These are phyloP conservation scores for Botrytis deweyae DNA, from an alignment of 2,329 filamentous ascomycete species.

Conservation along the genomic window DNA sequence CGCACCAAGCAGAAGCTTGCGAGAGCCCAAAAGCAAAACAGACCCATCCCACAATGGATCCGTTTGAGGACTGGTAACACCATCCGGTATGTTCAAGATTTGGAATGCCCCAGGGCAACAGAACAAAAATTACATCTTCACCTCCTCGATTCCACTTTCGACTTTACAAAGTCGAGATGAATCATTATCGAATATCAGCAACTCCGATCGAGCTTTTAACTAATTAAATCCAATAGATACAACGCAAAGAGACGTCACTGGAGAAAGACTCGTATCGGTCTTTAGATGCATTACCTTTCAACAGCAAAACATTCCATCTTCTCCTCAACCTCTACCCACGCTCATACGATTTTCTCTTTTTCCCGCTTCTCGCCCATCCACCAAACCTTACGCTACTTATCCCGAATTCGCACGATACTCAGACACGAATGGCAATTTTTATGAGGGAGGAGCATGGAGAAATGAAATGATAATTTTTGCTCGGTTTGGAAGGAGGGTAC, in stretches of 20 bases:
- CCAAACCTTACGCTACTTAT: slow-evolving; percentile 18
- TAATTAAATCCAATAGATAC: slow-evolving; percentile 64
- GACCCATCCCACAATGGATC: slow-evolving; percentile 99
- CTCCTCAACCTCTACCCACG: slow-evolving; percentile 18
- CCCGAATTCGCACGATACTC: slow-evolving; percentile 17
- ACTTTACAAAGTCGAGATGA: not conserved
- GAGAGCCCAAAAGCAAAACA: slow-evolving; percentile 99
- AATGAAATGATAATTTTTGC: slow-evolving; percentile 20
- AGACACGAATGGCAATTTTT: slow-evolving; percentile 20
- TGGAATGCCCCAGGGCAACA: slow-evolving; percentile 8
- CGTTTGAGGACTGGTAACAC: slow-evolving; percentile 97
- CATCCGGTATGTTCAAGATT: slow-evolving; percentile 71
- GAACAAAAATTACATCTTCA: not conserved
- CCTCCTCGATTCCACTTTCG: not conserved
- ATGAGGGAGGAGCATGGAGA: slow-evolving; percentile 21
- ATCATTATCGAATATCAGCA: not conserved
- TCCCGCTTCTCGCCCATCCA: slow-evolving; percentile 22
- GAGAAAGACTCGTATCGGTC: slow-evolving; percentile 99
- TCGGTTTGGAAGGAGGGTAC: slow-evolving; percentile 19
- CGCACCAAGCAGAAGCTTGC: slow-evolving; percentile 99
- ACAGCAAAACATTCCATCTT: slow-evolving; percentile 23
- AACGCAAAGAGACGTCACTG: slow-evolving; percentile 99
- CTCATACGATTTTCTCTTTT: slow-evolving; percentile 20
- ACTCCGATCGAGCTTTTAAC: slow-evolving; percentile 13
- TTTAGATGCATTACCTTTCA: slow-evolving; percentile 67